Evolutionary conservation across 345 rosid species (phyloP).

Genomic region (Pugionium cornutum): DNA sequence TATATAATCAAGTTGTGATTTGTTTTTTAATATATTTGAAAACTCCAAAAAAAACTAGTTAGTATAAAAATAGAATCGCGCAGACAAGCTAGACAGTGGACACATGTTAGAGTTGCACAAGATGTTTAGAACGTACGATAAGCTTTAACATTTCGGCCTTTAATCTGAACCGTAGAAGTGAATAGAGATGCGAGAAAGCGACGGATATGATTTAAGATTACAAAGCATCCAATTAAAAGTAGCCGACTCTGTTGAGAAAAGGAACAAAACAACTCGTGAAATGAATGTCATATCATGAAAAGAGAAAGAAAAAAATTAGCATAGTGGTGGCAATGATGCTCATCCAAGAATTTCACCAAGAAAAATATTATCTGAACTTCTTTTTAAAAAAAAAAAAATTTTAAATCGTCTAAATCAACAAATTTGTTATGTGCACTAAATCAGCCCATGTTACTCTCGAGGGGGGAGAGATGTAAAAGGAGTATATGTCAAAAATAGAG

Average conservation of each 20-base stretch:
- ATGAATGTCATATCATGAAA: conserved; percentile 40
- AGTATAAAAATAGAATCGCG: conserved; percentile 16
- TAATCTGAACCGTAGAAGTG: conserved; percentile 26
- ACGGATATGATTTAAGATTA: conserved; percentile 19
- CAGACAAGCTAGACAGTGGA: conserved; percentile 39
- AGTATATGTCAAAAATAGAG: background rate
- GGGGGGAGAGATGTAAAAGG: too few species aligned
- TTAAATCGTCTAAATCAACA: conserved; percentile 18
- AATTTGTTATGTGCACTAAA: conserved; percentile 24
- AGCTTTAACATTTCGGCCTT: conserved; percentile 19
- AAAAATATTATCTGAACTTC: background rate
- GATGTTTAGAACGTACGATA: conserved; percentile 22
- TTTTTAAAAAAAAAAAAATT: background rate
- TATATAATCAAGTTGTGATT: too few species aligned
- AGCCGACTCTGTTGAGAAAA: conserved; percentile 41
- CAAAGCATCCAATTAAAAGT: conserved; percentile 35
- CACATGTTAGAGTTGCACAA: conserved; percentile 37
- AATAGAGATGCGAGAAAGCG: conserved; percentile 2
- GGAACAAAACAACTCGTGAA: conserved; percentile 43
- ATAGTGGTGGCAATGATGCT: conserved; percentile 38
- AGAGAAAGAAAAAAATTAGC: background rate
- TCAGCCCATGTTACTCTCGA: too few species aligned
- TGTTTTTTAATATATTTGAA: too few species aligned
- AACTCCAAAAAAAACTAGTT: background rate
- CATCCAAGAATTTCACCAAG: conserved; percentile 16